Base-by-base conservation (phyloP, 768 basidiomycete species). In the Sarcodon aspratus region DNA sequence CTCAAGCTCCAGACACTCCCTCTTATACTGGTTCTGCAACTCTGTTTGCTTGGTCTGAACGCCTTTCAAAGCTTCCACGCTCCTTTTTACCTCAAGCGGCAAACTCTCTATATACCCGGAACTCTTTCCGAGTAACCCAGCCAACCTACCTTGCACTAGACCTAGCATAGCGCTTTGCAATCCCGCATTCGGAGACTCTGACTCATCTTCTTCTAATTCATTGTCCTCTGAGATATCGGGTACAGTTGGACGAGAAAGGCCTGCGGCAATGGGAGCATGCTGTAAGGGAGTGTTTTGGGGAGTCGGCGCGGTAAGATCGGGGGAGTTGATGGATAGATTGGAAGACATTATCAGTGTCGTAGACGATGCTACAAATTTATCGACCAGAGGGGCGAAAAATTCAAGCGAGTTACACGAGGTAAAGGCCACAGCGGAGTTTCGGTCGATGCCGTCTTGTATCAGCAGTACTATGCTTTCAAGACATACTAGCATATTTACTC, bases 81-180 rank as follows among this genome's bases (percentile, higher is more conserved):
- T 86, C 65, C 80, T 72, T 69, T 87, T 87, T 59, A 94, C 80
- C 40, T 84, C 79, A 43, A 74, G 67, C 9, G 93, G 86, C 46
- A 98, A 77, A 58, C 72, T 74, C 69, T 97, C 92, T 69, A 99
- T 79, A 70, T 99, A 99, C 11, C 93, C 93, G 11, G 90, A 94
- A 61, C 89, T 90, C 65, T 82, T 83, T 45, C 95, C 95, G 54
- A 97, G 69, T 35, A 99, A 81, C 57, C 73, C 74, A 34, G 81
- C 79, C 52, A 99, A 85, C 66, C 81, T 85, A 55, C 83, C 83
- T 54, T 97, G 91, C 11, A 98, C 91, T 65, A 98, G 75, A 47
- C 80, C 82, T 40, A 91, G 69, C 71, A 91, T 82, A 15, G 83
- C 82, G 56, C 76, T 72, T 65, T 77, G 70, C 8, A 78, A 66